Base-by-base conservation (phyloP, 2,329 filamentous ascomycete species). In the Macrophomina phaseolina region DNA sequence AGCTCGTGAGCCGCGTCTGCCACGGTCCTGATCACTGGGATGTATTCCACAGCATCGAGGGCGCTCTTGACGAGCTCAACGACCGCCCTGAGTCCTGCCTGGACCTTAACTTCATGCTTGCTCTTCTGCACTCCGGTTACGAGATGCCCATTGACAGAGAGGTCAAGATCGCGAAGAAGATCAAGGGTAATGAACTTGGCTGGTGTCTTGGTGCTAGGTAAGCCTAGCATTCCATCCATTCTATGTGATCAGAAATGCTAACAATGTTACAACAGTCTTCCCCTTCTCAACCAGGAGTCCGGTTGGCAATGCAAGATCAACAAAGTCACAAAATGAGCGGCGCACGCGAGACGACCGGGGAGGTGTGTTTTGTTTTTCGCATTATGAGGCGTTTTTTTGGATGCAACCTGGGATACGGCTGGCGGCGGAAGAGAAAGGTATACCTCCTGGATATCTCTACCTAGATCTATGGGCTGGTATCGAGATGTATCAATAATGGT, bases 141-240 rank as follows among this genome's bases (percentile, higher is more conserved):
- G 95, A 98, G 72, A 97, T 99, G 93, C 94, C 94, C 4, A 90
- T 98, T 73, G 92, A 97, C 72, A 87, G 96, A 46, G 95, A 99
- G 80, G 93, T 99, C 71, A 94, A 92, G 85, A 97, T 97, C 76
- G 95, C 94, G 68, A 99, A 99, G 91, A 97, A 97, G 86, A 97
- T 99, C 76, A 94, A 96, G 83, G 90, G 89, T 66, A 97, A 97
- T 79, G 96, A 99, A 83, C 82, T 99, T 74, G 95, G 95, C 46
- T 99, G 95, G 95, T 98, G 94, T 82, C 85, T 99, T 75, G 95
- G 95, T 79, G 95, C 95, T 71, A 97, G 93, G 92, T 95, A 84
- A 82, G 90, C 75, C 66, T 63, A 55, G 62, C 30, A 28, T 66
- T 53, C 18, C 46, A 48, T n/a, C 2, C 7, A 73, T 70, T 80